Conservation (phyloP, 306 rosid genomes). For the Quillaja saponaria region DNA sequence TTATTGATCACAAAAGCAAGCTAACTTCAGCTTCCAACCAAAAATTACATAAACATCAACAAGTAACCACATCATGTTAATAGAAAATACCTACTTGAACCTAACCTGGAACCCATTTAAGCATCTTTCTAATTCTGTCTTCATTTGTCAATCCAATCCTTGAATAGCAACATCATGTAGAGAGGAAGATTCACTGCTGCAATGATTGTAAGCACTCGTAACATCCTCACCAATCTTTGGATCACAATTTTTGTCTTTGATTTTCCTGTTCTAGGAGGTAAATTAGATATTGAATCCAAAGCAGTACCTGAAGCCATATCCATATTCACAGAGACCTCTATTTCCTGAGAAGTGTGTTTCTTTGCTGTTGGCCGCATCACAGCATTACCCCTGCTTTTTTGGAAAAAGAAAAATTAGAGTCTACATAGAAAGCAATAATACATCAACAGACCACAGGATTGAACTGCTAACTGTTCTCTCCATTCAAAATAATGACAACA, state of each 20-base stretch:
- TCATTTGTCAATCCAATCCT: slow-evolving; percentile 83
- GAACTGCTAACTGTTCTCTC: slow-evolving; percentile 18
- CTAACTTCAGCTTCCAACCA: not conserved
- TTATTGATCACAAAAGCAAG: not conserved
- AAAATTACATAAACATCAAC: slow-evolving; percentile 23
- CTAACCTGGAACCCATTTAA: not conserved
- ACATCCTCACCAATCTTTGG: slow-evolving; percentile 62
- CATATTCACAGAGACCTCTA: slow-evolving; percentile 48
- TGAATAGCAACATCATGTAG: slow-evolving; percentile 76
- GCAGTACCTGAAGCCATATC: slow-evolving; percentile 44
- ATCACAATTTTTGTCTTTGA: slow-evolving; percentile 51
- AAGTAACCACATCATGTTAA: slow-evolving; percentile 3
- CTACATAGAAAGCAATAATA: too few species aligned
- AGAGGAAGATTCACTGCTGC: slow-evolving; percentile 79
- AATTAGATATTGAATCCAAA: slow-evolving; percentile 42
- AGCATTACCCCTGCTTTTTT: slow-evolving; percentile 57
- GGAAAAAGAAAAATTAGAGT: too few species aligned
- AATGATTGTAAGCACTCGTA: slow-evolving; percentile 52
- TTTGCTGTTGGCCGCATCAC: slow-evolving; percentile 70
- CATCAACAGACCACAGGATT: not conserved
- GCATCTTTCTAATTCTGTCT: not conserved
- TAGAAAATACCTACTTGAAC: slow-evolving; percentile 16
- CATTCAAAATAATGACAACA: not conserved
- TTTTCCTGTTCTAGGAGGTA: slow-evolving; percentile 51
- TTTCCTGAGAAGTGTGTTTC: slow-evolving; percentile 48